A percentile compares a stretch with the other conserved stretches of the same genome.
Evolutionary conservation across 2,329 filamentous ascomycete genomes (phyloP).

Genomic region (Celoporthe dispersa): DNA sequence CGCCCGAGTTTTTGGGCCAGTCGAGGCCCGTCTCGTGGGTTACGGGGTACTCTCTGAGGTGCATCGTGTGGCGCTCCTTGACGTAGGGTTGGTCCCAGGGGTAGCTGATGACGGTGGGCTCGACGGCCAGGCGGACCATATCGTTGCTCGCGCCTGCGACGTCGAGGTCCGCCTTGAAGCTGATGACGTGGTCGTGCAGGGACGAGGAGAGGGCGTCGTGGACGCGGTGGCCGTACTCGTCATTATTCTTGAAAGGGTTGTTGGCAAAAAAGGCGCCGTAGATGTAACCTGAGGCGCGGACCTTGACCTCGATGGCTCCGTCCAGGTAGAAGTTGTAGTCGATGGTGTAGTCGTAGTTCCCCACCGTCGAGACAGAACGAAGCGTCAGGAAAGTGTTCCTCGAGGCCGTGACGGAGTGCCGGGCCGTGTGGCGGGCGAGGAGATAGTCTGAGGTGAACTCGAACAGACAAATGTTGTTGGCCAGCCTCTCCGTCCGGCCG

Average conservation of each 20-base stretch:
- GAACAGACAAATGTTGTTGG: slow-evolving; percentile 45
- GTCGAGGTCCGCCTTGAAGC: slow-evolving; percentile 48
- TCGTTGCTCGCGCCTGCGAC: slow-evolving; percentile 40
- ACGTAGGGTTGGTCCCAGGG: slow-evolving; percentile 28
- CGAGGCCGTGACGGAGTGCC: slow-evolving; percentile 36
- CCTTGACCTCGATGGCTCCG: slow-evolving; percentile 44
- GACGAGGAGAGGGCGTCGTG: slow-evolving; percentile 41
- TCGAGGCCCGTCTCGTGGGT: slow-evolving; percentile 24
- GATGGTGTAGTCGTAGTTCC: slow-evolving; percentile 49
- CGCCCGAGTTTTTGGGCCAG: slow-evolving; percentile 41
- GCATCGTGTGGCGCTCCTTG: slow-evolving; percentile 28
- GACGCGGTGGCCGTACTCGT: slow-evolving; percentile 42
- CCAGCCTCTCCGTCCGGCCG: slow-evolving; percentile 37
- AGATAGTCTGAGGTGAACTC: slow-evolving; percentile 44
- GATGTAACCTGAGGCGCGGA: slow-evolving; percentile 45
- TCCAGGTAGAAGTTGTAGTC: slow-evolving; percentile 43
- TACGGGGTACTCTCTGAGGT: slow-evolving; percentile 24
- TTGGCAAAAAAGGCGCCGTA: slow-evolving; percentile 40
- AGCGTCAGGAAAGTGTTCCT: slow-evolving; percentile 42
- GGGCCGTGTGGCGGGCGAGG: slow-evolving; percentile 41
- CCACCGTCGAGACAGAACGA: slow-evolving; percentile 46
- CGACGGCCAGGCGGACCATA: slow-evolving; percentile 39
- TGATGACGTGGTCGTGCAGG: slow-evolving; percentile 46
- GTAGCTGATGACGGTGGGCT: slow-evolving; percentile 36
- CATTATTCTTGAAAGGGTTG: slow-evolving; percentile 37